Evolutionary conservation across 257 asterid species (phyloP), one percentile per base, ranked within the genome.

Genomic region (Plantago major): DNA sequence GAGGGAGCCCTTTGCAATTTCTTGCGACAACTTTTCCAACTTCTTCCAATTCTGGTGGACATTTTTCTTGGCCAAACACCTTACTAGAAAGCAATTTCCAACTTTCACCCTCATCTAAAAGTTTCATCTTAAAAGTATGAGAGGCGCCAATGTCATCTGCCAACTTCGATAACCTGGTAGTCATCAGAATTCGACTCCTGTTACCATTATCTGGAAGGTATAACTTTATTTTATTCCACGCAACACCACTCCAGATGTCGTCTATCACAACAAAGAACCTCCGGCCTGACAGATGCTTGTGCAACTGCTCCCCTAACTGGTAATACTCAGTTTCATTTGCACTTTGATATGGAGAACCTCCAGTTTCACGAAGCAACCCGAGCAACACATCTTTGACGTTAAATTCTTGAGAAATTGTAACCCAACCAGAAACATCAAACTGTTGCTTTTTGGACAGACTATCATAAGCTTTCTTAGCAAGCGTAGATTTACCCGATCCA

Each of bases 231-330:
- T 9, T 46, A 3, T 62, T 44, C 66, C 56, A 62, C 15, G 46
- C 56, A 14, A 46, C 56, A 16, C 14, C 8, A 30, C 56, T 62
- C 66, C 66, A 62, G 11, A 62, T 30, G 28, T 62, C 66, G 46
- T 62, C 56, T 9, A 62, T 8, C 28, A 51, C 38, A 51, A 51
- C 13, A 51, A 51, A 10, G 17, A 51, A 51, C 57, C 57, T 51
- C 6, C 57, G 14, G 9, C 57, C 57, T 0, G 37, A 19, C 57
- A 51, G 6, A 51, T 51, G 57, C 28, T 48, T 51, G 15, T 51
- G 13, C 37, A 51, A 11, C 28, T 3, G 38, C 17, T 51, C 57
- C 12, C 57, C 57, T 33, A 51, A 19, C 7, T 51, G n/a, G 17
- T 51, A 14, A 10, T 51, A 51, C 9, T 13, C 38, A 10, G 12